Evolutionary conservation across 2,329 filamentous ascomycete species (phyloP), one percentile per base, ranked within the genome.

Genomic region (Nemania serpens): DNA sequence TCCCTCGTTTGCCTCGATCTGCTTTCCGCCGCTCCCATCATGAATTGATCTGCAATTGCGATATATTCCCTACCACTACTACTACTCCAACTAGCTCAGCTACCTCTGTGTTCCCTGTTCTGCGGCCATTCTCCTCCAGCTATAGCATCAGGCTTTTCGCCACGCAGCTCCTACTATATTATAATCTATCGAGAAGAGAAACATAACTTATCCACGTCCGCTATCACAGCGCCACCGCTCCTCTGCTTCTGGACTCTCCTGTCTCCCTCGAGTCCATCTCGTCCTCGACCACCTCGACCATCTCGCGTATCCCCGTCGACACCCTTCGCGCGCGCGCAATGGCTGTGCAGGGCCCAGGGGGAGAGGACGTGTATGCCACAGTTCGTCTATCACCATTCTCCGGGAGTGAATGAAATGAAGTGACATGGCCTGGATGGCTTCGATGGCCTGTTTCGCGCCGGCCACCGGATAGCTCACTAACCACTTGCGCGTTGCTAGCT

Each of bases 401-500:
- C 25, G 7, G 4, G 25, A 29, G 25, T 29, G 7, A 29, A 29
- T 29, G 25, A 29, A 29, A 29, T 29, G 25, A 29, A 29, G 25
- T 29, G 25, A 29, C 25, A 29, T 29, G 25, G 25, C 25, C 25
- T 29, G 25, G 7, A 7, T 25, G 18, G 18, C 29, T 29, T 29
- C 25, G 29, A 34, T 45, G 6, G 20, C 25, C 42, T 59, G 2
- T 5, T 49, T 11, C 37, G 15, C 49, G 36, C 29, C 33, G 20
- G 18, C 20, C 4, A 29, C 25, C 36, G 36, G 36, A 25, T n/a
- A 29, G 25, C 64, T 70, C 13, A 22, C 68, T 73, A 66, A 73
- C 59, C 18, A 62, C 60, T 70, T 73, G 71, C 66, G 41, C 66
- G 39, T 18, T 51, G 66, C 71, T 77, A 97, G 94, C 90, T 99